Evolutionary conservation across 1,139 yeast genomes (phyloP), one percentile per base, ranked within the genome.

Genomic region (Lodderomyces jiufengensis): DNA sequence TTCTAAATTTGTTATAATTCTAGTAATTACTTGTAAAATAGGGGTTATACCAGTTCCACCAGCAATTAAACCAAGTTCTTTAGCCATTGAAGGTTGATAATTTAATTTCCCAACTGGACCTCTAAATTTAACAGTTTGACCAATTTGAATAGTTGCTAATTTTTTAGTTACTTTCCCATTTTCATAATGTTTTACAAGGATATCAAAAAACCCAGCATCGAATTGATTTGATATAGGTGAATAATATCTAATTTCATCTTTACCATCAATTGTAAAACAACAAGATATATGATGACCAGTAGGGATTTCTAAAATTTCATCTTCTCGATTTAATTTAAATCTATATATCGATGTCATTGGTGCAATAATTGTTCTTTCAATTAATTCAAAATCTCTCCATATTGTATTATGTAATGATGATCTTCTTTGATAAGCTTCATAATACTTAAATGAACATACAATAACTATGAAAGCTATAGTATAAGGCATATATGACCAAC

Each of bases 21-120:
- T 64, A 27, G 80, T 76, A 37, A 77, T 63, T 10, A 84, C 82
- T 54, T 84, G 88, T 43, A 84, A 66, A 50, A 82, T 78, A 16
- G 94, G 92, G 10, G 94, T 83, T 41, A 84, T 80, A 37, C 92
- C 92, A 0, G 88, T 77, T 11, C 92, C 92, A 48, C 90, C 92
- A n/a, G 90, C 90, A 47, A 84, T 69, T 63, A 84, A 70, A 10
- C 79, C 80, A 43, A 84, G 68, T 41, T 77, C 74, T 41, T 72
- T 72, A 30, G 78, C 79, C 67, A 76, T 72, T 52, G 81, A 81
- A 16, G 78, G 57, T 24, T 57, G 54, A 55, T 84, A 83, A 39
- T 72, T 61, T 57, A 84, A 76, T 53, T 80, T 71, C 9, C 94
- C 94, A 36, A 83, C 83, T 20, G 92, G 88, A 3, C 94, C 94